These are phyloP conservation scores for Tetraselmis chui DNA, from an alignment of 139 green algal genomes.

Conservation along the genomic window DNA sequence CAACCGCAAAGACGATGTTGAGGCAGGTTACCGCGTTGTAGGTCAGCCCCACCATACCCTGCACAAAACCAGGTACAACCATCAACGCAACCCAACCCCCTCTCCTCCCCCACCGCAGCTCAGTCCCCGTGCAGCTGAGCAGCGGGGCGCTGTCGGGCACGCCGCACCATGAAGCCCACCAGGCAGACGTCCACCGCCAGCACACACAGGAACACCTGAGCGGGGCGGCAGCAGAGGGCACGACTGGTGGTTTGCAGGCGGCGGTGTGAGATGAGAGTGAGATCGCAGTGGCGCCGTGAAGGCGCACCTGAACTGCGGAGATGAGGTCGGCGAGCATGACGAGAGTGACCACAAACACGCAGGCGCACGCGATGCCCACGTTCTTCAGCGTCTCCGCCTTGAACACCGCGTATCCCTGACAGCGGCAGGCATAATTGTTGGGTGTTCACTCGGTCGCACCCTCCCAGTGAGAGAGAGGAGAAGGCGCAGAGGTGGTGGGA, in stretches of 20 bases:
- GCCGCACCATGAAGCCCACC: not conserved
- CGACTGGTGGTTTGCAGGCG: too few relatives aligned
- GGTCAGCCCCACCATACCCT: constrained; percentile 11
- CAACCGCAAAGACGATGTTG: constrained; percentile 48
- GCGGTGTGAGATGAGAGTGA: too few relatives aligned
- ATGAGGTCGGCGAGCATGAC: not conserved
- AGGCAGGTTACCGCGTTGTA: constrained; percentile 45
- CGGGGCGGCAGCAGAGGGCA: too few relatives aligned
- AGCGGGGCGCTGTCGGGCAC: not conserved
- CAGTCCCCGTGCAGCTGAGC: too few relatives aligned
- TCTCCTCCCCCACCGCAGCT: too few relatives aligned
- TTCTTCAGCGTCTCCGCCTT: not conserved
- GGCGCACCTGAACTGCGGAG: not conserved
- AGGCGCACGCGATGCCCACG: not conserved
- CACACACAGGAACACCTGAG: not conserved
- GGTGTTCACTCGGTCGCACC: too few relatives aligned
- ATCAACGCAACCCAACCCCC: too few relatives aligned
- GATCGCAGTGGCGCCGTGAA: too few relatives aligned
- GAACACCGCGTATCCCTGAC: not conserved
- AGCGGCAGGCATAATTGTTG: too few relatives aligned
- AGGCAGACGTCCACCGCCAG: not conserved
- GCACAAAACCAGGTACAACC: not conserved
- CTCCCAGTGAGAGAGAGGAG: too few relatives aligned
- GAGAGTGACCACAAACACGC: not conserved
- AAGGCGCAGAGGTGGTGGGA: not conserved